Percentiles rank a stretch among this genome's conserved stretches.
Evolutionary conservation across 2,329 filamentous ascomycete species (phyloP).

Genomic region (Cryphonectria naterciae): DNA sequence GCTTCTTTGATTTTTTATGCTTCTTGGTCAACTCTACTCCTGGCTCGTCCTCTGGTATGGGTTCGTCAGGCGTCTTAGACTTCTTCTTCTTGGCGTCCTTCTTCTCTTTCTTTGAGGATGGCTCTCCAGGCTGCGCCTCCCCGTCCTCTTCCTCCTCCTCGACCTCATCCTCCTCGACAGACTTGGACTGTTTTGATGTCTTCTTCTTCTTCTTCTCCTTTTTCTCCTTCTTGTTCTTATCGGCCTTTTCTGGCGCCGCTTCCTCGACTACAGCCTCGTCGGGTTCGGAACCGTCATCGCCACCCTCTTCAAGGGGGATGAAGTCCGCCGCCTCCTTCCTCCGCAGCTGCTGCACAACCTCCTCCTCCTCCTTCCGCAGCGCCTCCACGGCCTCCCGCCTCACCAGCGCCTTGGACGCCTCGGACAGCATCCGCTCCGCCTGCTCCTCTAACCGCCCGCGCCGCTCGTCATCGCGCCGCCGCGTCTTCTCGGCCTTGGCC

Average conservation of each 20-base stretch:
- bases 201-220: conserved; percentile 25
- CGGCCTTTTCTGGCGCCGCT: conserved; percentile 32
- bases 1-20: conserved; percentile 33
- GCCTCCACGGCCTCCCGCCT: conserved; percentile 9
- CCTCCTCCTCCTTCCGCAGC: conserved; percentile 8
- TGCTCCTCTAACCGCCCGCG: conserved; percentile 3
- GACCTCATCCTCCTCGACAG: conserved; percentile 20
- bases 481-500: conserved; percentile 24
- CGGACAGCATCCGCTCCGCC: conserved; percentile 8
- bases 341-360: conserved; percentile 6
- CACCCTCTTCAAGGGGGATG: neutral
- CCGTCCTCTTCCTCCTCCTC: neutral
- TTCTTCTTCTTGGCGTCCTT: conserved; percentile 10
- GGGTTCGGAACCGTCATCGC: neutral
- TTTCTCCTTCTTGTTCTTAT: conserved; percentile 33
- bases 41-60: conserved; percentile 41
- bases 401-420: conserved; percentile 10
- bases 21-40: conserved; percentile 32
- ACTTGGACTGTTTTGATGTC: conserved; percentile 38
- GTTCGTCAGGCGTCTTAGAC: conserved; percentile 31
- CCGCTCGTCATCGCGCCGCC: conserved; percentile 3
- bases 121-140: neutral
- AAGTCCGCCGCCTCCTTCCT: neutral
- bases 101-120: conserved; percentile 1
- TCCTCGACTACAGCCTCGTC: conserved; percentile 15